Evolutionary conservation across 2,329 filamentous ascomycete species (phyloP).

Genomic region (Ploettnerulaceae sp.): DNA sequence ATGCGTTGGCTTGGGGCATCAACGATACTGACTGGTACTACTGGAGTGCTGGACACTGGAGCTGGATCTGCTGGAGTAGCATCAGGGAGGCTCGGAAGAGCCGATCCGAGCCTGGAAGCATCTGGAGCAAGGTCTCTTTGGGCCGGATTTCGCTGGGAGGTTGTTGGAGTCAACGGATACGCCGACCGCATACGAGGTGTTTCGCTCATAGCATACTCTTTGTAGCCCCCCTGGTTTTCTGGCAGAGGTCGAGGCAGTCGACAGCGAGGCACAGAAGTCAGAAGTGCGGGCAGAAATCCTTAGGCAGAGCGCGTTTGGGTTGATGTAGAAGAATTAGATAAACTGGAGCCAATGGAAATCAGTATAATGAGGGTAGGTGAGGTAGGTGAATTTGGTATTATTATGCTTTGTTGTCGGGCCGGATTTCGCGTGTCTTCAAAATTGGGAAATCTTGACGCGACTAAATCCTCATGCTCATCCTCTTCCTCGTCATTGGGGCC

Average conservation of each 20-base stretch:
- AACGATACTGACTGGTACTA: constrained; percentile 76
- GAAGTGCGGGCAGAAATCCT: background rate
- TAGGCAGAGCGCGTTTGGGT: background rate
- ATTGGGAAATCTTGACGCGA: no score
- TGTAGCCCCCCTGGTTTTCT: background rate
- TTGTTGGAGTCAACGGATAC: constrained; percentile 69
- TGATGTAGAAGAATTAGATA: background rate
- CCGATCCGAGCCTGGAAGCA: constrained; percentile 19
- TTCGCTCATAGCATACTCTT: constrained; percentile 59
- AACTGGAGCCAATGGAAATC: no score
- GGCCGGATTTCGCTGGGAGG: constrained; percentile 36
- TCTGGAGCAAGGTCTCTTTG: constrained; percentile 31
- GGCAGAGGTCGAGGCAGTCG: constrained; percentile 1
- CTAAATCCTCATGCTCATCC: no score
- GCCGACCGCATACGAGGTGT: constrained; percentile 80
- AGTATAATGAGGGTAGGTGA: no score
- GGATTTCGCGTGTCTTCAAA: no score
- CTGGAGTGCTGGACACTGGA: constrained; percentile 42
- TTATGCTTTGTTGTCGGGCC: no score
- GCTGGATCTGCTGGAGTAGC: constrained; percentile 15
- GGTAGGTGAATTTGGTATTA: no score
- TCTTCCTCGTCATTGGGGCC: no score
- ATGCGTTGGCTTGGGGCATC: constrained; percentile 89
- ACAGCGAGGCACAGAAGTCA: background rate
- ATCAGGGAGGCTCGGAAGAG: constrained; percentile 29